These are phyloP conservation scores for Priceomyces carsonii DNA, from an alignment of 805 yeast genomes.

Conservation along the genomic window DNA sequence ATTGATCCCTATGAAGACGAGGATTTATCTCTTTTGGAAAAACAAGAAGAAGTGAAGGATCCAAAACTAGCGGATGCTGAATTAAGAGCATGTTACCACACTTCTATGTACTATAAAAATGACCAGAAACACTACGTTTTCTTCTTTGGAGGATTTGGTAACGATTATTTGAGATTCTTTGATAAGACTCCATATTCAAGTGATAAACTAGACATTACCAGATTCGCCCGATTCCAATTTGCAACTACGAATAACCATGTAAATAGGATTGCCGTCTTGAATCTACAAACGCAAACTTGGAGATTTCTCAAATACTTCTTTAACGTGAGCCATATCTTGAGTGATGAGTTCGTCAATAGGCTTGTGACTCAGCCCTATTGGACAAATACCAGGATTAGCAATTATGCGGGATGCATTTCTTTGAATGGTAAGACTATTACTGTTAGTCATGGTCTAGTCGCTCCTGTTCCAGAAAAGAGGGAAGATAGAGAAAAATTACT, in stretches of 20 bases:
- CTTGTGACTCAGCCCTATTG: constrained; percentile 18
- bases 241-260: constrained; percentile 26
- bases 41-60: constrained; percentile 24
- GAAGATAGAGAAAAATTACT: constrained; percentile 23
- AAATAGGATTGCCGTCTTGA: constrained; percentile 35
- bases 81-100: constrained; percentile 42
- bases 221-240: constrained; percentile 30
- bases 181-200: constrained; percentile 30
- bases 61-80: constrained; percentile 40
- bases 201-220: constrained; percentile 35
- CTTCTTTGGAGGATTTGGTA: constrained; percentile 40
- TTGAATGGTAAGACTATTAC: constrained; percentile 36
- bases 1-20: constrained; percentile 34
- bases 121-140: constrained; percentile 36
- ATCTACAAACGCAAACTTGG: constrained; percentile 43
- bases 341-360: constrained; percentile 19
- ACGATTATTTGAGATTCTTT: constrained; percentile 35
- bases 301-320: constrained; percentile 34
- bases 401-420: constrained; percentile 32
- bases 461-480: constrained; percentile 31
- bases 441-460: constrained; percentile 36
- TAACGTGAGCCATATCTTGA: constrained; percentile 27
- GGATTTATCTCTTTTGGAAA: constrained; percentile 16
- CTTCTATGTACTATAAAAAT: constrained; percentile 31
- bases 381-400: constrained; percentile 29